A percentile compares a stretch with the other conserved stretches of the same genome.
Evolutionary conservation across 1,284 basidiomycete genomes (phyloP).

Genomic region (Thelephora terrestris): DNA sequence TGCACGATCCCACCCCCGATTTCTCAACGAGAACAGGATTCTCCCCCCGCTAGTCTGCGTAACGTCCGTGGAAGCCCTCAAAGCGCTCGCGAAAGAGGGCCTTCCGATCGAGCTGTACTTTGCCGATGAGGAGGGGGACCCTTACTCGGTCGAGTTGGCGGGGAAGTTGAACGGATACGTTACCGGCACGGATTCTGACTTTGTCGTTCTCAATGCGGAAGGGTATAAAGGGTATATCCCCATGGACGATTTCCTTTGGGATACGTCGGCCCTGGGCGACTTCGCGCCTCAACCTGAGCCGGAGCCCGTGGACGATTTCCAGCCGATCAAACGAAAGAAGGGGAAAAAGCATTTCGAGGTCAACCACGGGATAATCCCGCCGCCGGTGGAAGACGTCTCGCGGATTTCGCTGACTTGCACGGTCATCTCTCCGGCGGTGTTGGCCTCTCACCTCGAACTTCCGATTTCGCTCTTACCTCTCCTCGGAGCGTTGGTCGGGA

Average conservation of each 20-base stretch:
- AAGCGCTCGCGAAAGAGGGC: slow-evolving; percentile 27
- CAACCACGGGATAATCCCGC: slow-evolving; percentile 45
- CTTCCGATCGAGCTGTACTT: slow-evolving; percentile 46
- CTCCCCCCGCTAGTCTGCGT: slow-evolving; percentile 64
- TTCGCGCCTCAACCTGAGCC: slow-evolving; percentile 20
- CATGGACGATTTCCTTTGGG: slow-evolving; percentile 74
- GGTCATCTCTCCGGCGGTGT: slow-evolving; percentile 50
- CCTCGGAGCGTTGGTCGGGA: slow-evolving; percentile 78
- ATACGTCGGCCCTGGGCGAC: slow-evolving; percentile 24
- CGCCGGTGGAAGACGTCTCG: slow-evolving; percentile 24
- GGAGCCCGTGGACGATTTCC: slow-evolving; percentile 46
- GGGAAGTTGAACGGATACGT: slow-evolving; percentile 67
- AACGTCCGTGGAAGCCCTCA: slow-evolving; percentile 53
- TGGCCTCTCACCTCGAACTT: slow-evolving; percentile 60
- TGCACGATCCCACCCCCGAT: slow-evolving; percentile 62
- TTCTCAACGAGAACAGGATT: slow-evolving; percentile 63
- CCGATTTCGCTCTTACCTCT: slow-evolving; percentile 71
- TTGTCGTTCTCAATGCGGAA: slow-evolving; percentile 65
- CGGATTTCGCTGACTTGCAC: slow-evolving; percentile 43
- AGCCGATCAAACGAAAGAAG: slow-evolving; percentile 39
- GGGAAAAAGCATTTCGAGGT: slow-evolving; percentile 28
- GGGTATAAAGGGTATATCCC: slow-evolving; percentile 74
- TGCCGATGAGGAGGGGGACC: slow-evolving; percentile 83
- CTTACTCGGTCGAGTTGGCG: slow-evolving; percentile 76
- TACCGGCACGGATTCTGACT: slow-evolving; percentile 75